Evolutionary conservation across 148 eudicot species (phyloP), one percentile per base, ranked within the genome.

Genomic region (Suaeda aralocaspica): DNA sequence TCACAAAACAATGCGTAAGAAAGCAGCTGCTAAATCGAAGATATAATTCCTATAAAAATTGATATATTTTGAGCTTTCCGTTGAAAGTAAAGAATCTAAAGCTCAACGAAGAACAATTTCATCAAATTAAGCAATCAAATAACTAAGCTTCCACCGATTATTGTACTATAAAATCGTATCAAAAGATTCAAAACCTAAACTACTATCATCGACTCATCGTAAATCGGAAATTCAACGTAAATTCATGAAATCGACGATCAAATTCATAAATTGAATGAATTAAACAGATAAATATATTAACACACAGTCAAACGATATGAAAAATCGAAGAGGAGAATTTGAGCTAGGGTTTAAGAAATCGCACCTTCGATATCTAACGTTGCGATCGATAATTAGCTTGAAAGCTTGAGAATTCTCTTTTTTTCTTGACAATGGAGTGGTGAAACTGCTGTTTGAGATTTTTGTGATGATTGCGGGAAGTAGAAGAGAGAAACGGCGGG

Each of bases 321-420:
- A 8, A 63, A 63, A 22, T 63, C 19, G 9, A 22, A 22, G 1
- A 7, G 28, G 67, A 25, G 36, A 22, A 22, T 24, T 63, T 30
- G 41, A 63, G 48, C 50, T 63, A 63, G 67, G 67, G 67, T 63
- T 63, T 41, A 63, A 34, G 31, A 63, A 63, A 63, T 41, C 50
- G 9, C 11, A 63, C 67, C 67, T 24, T 5, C 25, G 30, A 39
- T 42, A 39, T 10, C 22, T 24, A 30, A 63, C 3, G 3, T 62
- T 11, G 3, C 4, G 50, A 42, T 63, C 50, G 0, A 42, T 22
- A 11, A 15, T 24, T 36, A 41, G 48, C 30, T 41, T 42, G 67
- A 34, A 41, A 1, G 21, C 18, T n/a, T 49, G 22, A 22, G 19
- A 4, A 6, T 22, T 15, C 29, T 12, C n/a, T 0, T 3, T 0